These are phyloP conservation scores for Pichia insulana DNA, from an alignment of 805 yeast genomes.

Conservation along the genomic window DNA sequence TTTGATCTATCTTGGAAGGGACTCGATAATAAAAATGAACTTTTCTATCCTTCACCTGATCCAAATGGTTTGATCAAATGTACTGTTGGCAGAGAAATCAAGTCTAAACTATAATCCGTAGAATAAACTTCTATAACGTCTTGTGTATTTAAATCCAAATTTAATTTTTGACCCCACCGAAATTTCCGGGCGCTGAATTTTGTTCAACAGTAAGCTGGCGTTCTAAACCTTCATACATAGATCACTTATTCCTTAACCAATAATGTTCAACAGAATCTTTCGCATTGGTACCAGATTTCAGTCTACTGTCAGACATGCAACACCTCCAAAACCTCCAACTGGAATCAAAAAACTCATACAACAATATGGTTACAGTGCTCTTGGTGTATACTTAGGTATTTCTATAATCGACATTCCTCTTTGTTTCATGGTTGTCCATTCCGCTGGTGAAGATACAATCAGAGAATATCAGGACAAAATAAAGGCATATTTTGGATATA, in stretches of 20 bases:
- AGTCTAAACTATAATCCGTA: slow-evolving; percentile 45
- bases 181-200: neutral
- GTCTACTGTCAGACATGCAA: slow-evolving; percentile 13
- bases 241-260: neutral
- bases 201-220: no score
- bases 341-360: slow-evolving; percentile 61
- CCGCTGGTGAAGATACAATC: slow-evolving; percentile 78
- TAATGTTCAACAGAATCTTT: slow-evolving; percentile 1
- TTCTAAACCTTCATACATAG: no score
- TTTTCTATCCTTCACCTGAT: slow-evolving; percentile 84
- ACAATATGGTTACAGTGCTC: slow-evolving; percentile 86
- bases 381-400: slow-evolving; percentile 75
- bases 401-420: slow-evolving; percentile 72
- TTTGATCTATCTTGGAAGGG: slow-evolving; percentile 82
- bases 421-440: slow-evolving; percentile 75
- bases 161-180: neutral
- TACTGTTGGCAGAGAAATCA: slow-evolving; percentile 64
- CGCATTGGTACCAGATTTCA: slow-evolving; percentile 10
- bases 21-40: slow-evolving; percentile 65
- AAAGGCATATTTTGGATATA: slow-evolving; percentile 50
- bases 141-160: slow-evolving; percentile 11
- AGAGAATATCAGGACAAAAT: slow-evolving; percentile 53
- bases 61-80: slow-evolving; percentile 90
- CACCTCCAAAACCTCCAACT: slow-evolving; percentile 26
- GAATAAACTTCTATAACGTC: no score